Percentiles rank a stretch among this genome's conserved stretches.
Conservation (phyloP, 106 monocot species). For the Phalaenopsis equestris region DNA sequence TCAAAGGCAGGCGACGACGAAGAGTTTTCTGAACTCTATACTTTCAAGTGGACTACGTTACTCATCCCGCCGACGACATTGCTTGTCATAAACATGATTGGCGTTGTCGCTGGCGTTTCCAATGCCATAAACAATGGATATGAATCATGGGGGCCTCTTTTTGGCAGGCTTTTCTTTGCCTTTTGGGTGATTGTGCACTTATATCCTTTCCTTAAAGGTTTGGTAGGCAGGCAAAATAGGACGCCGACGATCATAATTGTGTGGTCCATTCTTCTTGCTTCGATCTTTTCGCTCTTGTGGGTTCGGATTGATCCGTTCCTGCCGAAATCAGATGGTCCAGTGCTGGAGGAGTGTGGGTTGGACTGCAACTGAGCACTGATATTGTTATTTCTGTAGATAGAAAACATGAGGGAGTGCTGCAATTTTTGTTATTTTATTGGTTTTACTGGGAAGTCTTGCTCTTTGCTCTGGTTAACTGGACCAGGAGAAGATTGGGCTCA, state of each 20-base stretch:
- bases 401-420: background rate
- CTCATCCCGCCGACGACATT: constrained; percentile 30
- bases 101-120: constrained; percentile 67
- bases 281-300: constrained; percentile 62
- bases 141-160: constrained; percentile 64
- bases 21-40: constrained; percentile 47
- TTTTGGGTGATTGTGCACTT: constrained; percentile 52
- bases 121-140: constrained; percentile 76
- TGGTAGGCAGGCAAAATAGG: constrained; percentile 48
- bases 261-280: constrained; percentile 71
- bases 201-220: constrained; percentile 63
- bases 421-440: constrained; percentile 4
- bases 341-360: constrained; percentile 64
- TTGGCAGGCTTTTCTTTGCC: constrained; percentile 38
- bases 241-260: constrained; percentile 63
- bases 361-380: constrained; percentile 34
- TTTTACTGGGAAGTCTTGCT: background rate
- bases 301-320: constrained; percentile 58
- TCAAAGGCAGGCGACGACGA: constrained; percentile 47
- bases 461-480: constrained; percentile 1
- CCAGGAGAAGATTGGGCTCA: background rate
- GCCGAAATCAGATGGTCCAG: constrained; percentile 43
- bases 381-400: constrained; percentile 14
- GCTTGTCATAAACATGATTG: constrained; percentile 45
- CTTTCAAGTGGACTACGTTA: constrained; percentile 59